Conservation (phyloP, 2,329 filamentous ascomycete genomes). For the Fusarium fujikuroi region DNA sequence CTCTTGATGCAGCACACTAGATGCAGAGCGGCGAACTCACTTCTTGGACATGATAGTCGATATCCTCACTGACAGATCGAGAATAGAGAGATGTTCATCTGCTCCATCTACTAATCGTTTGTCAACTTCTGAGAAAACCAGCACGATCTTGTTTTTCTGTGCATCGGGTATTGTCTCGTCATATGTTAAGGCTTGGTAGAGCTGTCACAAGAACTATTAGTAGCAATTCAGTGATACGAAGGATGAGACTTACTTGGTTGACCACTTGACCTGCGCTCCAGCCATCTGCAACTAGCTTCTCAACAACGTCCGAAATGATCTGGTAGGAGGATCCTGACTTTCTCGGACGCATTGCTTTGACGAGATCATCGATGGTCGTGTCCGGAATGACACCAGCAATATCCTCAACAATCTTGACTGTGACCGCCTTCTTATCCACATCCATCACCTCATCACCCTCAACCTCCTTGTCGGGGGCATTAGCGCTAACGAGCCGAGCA, state of each 20-base stretch:
- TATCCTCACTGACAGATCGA: conserved; percentile 86
- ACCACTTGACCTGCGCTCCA: conserved; percentile 95
- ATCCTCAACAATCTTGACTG: conserved; percentile 85
- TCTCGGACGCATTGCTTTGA: conserved; percentile 80
- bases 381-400: conserved; percentile 95
- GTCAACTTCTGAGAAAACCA: conserved; percentile 92
- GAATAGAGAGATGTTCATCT: conserved; percentile 91
- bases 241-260: conserved; percentile 69
- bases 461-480: conserved; percentile 57
- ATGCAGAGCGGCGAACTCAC: conserved; percentile 28
- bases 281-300: conserved; percentile 93
- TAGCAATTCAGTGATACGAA: background rate
- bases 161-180: conserved; percentile 85
- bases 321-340: conserved; percentile 74
- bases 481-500: conserved; percentile 84
- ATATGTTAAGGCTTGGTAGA: conserved; percentile 84
- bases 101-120: conserved; percentile 94
- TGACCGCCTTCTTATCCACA: conserved; percentile 70
- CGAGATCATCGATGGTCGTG: conserved; percentile 74
- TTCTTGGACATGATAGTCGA: conserved; percentile 73
- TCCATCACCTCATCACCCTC: conserved; percentile 72
- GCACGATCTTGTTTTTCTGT: conserved; percentile 90
- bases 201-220: conserved; percentile 53
- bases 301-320: conserved; percentile 80
- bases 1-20: conserved; percentile 12